These are phyloP conservation scores for Diplotaxis tenuifolia DNA, from an alignment of 345 rosid genomes.

Conservation along the genomic window DNA sequence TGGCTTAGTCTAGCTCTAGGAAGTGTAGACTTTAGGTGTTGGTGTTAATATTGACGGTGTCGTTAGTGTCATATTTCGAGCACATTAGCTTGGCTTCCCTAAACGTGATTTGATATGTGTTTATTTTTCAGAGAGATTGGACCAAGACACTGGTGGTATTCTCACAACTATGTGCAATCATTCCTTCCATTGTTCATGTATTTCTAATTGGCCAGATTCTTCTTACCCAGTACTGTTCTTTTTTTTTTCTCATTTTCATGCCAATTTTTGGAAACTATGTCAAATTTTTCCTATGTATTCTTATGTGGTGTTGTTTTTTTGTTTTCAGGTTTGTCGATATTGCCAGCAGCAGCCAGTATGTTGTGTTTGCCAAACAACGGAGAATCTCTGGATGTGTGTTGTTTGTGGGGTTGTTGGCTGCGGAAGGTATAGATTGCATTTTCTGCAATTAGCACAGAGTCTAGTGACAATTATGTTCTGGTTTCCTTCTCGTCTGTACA, in stretches of 20 bases:
- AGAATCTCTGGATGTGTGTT: conserved; percentile 94
- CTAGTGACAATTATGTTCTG: not conserved
- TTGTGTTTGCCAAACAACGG: conserved; percentile 82
- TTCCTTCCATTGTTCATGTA: conserved; percentile 94
- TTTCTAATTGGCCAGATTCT: conserved; percentile 97
- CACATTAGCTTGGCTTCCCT: not conserved
- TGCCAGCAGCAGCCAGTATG: conserved; percentile 96
- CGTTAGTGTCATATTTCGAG: not conserved
- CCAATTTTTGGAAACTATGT: not conserved
- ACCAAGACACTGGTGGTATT: conserved; percentile 88
- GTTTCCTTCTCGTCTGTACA: conserved; percentile 2
- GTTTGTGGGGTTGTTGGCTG: conserved; percentile 94
- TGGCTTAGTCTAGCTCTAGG: not conserved
- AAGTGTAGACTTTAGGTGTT: not conserved
- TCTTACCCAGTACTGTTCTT: conserved; percentile 82
- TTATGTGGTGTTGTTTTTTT: conserved; percentile 7
- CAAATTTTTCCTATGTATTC: not conserved
- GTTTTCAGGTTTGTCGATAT: conserved; percentile 85
- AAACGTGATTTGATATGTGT: conserved; percentile 9
- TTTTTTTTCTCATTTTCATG: not conserved
- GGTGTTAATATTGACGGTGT: not conserved
- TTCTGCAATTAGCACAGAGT: not conserved
- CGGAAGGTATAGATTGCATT: conserved; percentile 61
- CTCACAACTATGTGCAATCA: conserved; percentile 97
- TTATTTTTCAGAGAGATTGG: conserved; percentile 69